Conservation (phyloP, 768 basidiomycete species). For the Mycena indigotica region DNA sequence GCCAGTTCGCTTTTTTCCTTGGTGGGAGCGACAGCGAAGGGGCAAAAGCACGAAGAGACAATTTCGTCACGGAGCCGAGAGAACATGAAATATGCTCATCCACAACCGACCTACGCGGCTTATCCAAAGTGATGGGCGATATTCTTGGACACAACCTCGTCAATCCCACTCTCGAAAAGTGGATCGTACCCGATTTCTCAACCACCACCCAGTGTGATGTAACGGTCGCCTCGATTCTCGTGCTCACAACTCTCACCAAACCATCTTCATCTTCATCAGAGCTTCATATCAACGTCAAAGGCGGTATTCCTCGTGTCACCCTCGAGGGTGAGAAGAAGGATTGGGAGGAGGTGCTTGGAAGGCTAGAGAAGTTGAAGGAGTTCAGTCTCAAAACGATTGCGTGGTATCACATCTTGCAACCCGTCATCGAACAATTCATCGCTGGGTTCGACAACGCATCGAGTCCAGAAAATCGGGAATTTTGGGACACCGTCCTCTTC, state of each 20-base stretch:
- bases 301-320: conserved; percentile 16
- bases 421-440: conserved; percentile 13
- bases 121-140: conserved; percentile 28
- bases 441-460: neutral
- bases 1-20: conserved; percentile 33
- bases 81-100: conserved; percentile 26
- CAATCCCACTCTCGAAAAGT: conserved; percentile 27
- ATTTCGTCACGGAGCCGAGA: conserved; percentile 30
- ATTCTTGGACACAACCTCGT: conserved; percentile 19
- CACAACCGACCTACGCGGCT: conserved; percentile 27
- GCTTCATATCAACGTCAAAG: too few relatives aligned
- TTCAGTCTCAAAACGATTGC: conserved; percentile 20
- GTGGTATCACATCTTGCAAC: conserved; percentile 22
- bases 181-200: conserved; percentile 33
- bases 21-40: conserved; percentile 21
- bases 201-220: conserved; percentile 32
- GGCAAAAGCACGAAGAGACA: conserved; percentile 25
- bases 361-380: conserved; percentile 26
- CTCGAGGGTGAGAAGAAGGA: conserved; percentile 26
- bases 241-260: conserved; percentile 31
- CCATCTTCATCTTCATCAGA: conserved; percentile 23
- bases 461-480: neutral
- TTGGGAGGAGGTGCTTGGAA: conserved; percentile 23
- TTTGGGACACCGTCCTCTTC: conserved; percentile 1
- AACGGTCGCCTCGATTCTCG: conserved; percentile 27